These are phyloP conservation scores for Ganoderma leucocontextum DNA, from an alignment of 1,284 basidiomycete genomes.

Conservation along the genomic window DNA sequence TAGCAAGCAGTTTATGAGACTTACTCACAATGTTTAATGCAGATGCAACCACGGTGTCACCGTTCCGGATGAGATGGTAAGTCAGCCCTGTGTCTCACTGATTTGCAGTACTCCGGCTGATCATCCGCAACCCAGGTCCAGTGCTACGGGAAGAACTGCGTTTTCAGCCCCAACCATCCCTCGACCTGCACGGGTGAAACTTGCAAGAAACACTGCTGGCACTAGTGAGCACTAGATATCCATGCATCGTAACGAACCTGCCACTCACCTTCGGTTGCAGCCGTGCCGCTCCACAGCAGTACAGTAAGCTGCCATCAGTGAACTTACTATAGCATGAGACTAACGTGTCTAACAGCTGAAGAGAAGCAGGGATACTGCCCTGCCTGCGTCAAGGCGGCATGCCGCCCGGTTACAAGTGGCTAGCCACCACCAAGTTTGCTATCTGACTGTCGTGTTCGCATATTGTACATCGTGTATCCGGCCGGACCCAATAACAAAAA, in stretches of 20 bases:
- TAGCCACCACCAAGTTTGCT: not conserved
- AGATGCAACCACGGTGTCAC: constrained; percentile 70
- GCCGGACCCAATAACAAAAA: not conserved
- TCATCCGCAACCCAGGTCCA: constrained; percentile 57
- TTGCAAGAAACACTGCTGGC: constrained; percentile 71
- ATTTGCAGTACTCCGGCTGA: constrained; percentile 7
- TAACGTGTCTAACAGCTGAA: constrained; percentile 44
- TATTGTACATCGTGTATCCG: constrained; percentile 9
- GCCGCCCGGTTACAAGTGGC: constrained; percentile 9
- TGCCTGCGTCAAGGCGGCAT: constrained; percentile 34
- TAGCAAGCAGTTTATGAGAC: not conserved
- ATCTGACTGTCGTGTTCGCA: not conserved
- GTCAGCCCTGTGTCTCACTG: constrained; percentile 15
- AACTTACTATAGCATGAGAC: not conserved
- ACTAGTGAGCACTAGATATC: constrained; percentile 60
- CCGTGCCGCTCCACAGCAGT: constrained; percentile 74
- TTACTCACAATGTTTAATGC: constrained; percentile 15
- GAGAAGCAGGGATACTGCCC: constrained; percentile 59
- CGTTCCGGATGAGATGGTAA: constrained; percentile 69
- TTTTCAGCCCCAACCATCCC: constrained; percentile 70
- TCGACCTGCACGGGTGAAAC: constrained; percentile 54
- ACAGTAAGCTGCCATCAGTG: constrained; percentile 49
- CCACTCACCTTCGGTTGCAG: constrained; percentile 44
- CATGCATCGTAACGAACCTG: not conserved
- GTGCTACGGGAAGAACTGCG: constrained; percentile 66